phyloP scores from a whole-genome alignment of 345 rosid species.

The Crucihimalaya himalaica region DNA sequence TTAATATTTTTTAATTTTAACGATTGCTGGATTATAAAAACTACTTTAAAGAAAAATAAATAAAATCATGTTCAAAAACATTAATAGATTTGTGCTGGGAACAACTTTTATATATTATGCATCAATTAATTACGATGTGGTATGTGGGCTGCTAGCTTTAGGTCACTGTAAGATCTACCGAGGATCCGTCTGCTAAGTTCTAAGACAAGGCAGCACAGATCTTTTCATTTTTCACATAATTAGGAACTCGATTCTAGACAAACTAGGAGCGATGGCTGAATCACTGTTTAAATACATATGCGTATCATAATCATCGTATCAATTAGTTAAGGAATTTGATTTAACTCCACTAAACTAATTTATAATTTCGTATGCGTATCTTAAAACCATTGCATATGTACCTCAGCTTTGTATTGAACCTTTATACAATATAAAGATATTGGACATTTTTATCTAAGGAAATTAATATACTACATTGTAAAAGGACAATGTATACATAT shows the following conservation, averaged over 20 bases:
- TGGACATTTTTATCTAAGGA: not conserved
- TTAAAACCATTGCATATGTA: not conserved
- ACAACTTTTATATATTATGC: not conserved
- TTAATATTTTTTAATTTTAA: too few species aligned
- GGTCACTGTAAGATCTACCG: not conserved
- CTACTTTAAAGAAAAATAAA: too few species aligned
- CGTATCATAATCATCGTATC: not conserved
- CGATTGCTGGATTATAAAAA: too few species aligned
- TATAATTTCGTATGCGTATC: not conserved
- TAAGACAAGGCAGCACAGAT: not conserved
- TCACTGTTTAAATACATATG: too few species aligned
- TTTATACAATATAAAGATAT: constrained; percentile 21
- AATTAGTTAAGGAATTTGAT: not conserved
- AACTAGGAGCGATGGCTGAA: too few species aligned
- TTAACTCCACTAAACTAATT: not conserved
- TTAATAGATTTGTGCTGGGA: not conserved
- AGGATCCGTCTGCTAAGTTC: not conserved
- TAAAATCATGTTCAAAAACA: too few species aligned
- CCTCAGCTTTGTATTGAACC: too few species aligned
- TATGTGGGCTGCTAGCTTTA: not conserved
- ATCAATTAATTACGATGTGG: not conserved
- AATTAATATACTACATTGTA: not conserved
- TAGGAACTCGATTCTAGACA: not conserved
- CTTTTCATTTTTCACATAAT: not conserved
- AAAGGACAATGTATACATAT: not conserved